Percentiles rank a stretch among this genome's conserved stretches.
Evolutionary conservation across 257 asterid species (phyloP).

Genomic region (Rubia yunnanensis): DNA sequence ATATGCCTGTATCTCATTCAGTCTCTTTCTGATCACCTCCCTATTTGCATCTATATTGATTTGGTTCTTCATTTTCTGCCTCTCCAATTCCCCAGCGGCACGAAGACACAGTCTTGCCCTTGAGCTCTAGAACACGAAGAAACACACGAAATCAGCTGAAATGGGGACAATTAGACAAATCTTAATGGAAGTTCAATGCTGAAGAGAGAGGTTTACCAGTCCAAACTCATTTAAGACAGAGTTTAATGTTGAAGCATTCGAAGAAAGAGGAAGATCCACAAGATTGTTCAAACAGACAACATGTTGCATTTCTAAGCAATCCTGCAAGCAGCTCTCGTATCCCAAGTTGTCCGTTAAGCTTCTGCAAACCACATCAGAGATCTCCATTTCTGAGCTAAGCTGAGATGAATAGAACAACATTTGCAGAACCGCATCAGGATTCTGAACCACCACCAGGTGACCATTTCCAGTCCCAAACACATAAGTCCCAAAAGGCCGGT

Average conservation of each 20-base stretch:
- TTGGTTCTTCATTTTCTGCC: constrained; percentile 57
- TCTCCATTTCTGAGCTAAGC: constrained; percentile 43
- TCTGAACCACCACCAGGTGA: constrained; percentile 46
- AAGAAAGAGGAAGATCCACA: constrained; percentile 52
- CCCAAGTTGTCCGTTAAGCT: constrained; percentile 44
- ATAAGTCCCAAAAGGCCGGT: constrained; percentile 64
- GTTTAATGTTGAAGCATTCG: constrained; percentile 23
- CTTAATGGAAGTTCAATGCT: background rate
- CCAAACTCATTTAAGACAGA: constrained; percentile 58
- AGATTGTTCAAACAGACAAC: constrained; percentile 41
- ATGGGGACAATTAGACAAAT: too few relatives aligned
- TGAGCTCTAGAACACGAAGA: constrained; percentile 40
- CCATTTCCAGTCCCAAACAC: constrained; percentile 57
- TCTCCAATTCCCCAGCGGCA: constrained; percentile 75
- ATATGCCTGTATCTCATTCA: constrained; percentile 55
- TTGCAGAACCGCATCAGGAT: constrained; percentile 75
- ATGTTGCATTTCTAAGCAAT: constrained; percentile 61
- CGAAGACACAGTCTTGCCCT: constrained; percentile 74
- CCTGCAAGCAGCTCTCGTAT: constrained; percentile 54
- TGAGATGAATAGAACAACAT: constrained; percentile 59
- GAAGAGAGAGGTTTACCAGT: constrained; percentile 37
- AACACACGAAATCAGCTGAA: constrained; percentile 4
- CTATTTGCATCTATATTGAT: constrained; percentile 39
- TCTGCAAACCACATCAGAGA: constrained; percentile 21
- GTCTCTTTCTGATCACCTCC: constrained; percentile 35